Evolutionary conservation across 805 yeast species (phyloP).

Genomic region (Candida railenensis): DNA sequence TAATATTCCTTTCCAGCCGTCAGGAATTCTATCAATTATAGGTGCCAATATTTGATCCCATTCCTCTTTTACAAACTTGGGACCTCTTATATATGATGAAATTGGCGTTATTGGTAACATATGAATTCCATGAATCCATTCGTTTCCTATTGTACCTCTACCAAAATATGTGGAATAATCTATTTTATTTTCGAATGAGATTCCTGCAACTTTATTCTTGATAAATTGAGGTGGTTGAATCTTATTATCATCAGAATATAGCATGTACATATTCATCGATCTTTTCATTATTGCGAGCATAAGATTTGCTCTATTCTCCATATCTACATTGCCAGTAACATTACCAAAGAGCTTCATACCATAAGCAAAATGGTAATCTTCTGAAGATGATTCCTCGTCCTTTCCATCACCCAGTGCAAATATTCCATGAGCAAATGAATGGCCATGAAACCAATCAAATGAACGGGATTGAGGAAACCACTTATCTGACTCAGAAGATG

Average conservation of each 20-base stretch:
- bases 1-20: conserved; percentile 74
- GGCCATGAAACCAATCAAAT: conserved; percentile 77
- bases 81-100: conserved; percentile 57
- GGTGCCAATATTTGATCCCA: conserved; percentile 52
- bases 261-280: conserved; percentile 56
- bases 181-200: conserved; percentile 67
- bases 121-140: conserved; percentile 77
- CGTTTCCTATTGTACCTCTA: conserved; percentile 50
- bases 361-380: conserved; percentile 70
- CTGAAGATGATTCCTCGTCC: conserved; percentile 73
- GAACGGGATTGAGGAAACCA: conserved; percentile 66
- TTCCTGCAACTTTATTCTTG: conserved; percentile 69
- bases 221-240: conserved; percentile 57
- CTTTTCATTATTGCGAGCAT: conserved; percentile 59
- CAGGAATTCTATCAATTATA: conserved; percentile 49
- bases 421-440: conserved; percentile 77
- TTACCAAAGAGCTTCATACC: conserved; percentile 67
- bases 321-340: conserved; percentile 49
- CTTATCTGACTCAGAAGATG: conserved; percentile 45
- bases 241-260: conserved; percentile 51
- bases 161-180: conserved; percentile 79
- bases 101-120: conserved; percentile 73
- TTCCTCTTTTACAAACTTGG: conserved; percentile 58
- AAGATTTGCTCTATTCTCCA: conserved; percentile 56
- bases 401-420: conserved; percentile 72